A percentile compares a stretch with the other conserved stretches of the same genome.
Conservation (phyloP, 2,329 filamentous ascomycete genomes). For the Ophiognomonia clavigignenti-juglandacearum region DNA sequence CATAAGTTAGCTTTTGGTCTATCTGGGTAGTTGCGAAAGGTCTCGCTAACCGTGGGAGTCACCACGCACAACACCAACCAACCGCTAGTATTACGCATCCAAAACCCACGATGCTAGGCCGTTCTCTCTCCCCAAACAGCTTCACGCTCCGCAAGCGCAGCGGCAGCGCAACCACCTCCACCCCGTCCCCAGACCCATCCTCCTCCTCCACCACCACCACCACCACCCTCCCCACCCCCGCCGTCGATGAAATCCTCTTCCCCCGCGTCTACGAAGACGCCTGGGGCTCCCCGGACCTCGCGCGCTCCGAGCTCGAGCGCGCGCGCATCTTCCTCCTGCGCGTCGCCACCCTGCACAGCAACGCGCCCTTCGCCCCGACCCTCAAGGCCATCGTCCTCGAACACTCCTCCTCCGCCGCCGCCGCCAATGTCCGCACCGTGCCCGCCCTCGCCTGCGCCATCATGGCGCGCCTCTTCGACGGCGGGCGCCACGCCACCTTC, state of each 20-base stretch:
- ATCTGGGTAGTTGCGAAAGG: no score
- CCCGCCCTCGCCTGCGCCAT: constrained; percentile 24
- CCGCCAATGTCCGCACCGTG: constrained; percentile 20
- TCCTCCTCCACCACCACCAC: not conserved
- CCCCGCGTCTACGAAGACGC: constrained; percentile 28
- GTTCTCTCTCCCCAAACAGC: not conserved
- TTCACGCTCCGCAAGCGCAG: not conserved
- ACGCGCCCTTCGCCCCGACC: constrained; percentile 19
- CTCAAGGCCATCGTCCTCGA: constrained; percentile 27
- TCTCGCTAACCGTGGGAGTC: no score
- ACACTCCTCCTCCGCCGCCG: no score
- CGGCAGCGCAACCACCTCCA: not conserved
- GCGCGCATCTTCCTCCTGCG: constrained; percentile 25
- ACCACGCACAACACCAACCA: no score
- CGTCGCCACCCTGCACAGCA: constrained; percentile 24
- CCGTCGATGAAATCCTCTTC: constrained; percentile 23
- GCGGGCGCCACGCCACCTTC: constrained; percentile 26
- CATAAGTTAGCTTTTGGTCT: no score
- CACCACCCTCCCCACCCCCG: no score
- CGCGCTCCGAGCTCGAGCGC: constrained; percentile 24
- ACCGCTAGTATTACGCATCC: no score
- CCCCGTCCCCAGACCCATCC: not conserved
- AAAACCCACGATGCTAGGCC: not conserved
- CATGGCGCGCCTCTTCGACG: constrained; percentile 24
- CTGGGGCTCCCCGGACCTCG: constrained; percentile 20